phyloP scores from a whole-genome alignment of 495 filamentous ascomycete species.

The Platismatia glauca region DNA sequence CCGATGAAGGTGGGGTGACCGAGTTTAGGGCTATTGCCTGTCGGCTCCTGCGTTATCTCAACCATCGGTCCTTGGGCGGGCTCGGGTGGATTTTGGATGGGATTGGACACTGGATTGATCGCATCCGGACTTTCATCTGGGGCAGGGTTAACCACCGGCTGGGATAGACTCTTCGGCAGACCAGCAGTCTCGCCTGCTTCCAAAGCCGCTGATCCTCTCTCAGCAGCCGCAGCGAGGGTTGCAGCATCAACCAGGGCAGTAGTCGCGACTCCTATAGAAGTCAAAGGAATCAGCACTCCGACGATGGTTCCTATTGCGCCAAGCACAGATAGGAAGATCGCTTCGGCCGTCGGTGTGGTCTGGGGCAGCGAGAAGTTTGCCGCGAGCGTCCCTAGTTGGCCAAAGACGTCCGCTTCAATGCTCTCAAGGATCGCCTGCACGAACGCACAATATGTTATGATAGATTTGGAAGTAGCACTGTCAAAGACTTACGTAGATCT shows the following conservation, averaged over 20 bases:
- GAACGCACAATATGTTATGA: not conserved
- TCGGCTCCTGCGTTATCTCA: not conserved
- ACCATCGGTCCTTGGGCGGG: not conserved
- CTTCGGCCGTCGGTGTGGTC: not conserved
- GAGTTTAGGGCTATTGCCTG: not conserved
- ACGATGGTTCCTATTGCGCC: slow-evolving; percentile 3
- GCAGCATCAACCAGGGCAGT: not conserved
- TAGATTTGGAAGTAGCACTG: not conserved
- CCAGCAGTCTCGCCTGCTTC: not conserved
- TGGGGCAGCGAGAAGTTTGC: not conserved
- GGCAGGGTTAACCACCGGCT: not conserved
- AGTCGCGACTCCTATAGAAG: not conserved
- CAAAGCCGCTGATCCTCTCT: not conserved
- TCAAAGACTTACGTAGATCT: not conserved
- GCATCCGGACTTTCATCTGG: not conserved
- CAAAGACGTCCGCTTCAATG: slow-evolving; percentile 1
- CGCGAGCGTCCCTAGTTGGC: not conserved
- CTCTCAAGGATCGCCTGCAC: slow-evolving; percentile 4
- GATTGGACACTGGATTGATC: not conserved
- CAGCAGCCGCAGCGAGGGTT: not conserved
- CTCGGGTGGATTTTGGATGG: not conserved
- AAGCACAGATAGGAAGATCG: slow-evolving; percentile 3
- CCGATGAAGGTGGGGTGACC: slow-evolving; percentile 2
- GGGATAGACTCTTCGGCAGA: not conserved
- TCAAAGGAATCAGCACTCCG: slow-evolving; percentile 1